Evolutionary conservation across 73 alveolate genomes (phyloP).

Genomic region (Symbiodinium natans): DNA sequence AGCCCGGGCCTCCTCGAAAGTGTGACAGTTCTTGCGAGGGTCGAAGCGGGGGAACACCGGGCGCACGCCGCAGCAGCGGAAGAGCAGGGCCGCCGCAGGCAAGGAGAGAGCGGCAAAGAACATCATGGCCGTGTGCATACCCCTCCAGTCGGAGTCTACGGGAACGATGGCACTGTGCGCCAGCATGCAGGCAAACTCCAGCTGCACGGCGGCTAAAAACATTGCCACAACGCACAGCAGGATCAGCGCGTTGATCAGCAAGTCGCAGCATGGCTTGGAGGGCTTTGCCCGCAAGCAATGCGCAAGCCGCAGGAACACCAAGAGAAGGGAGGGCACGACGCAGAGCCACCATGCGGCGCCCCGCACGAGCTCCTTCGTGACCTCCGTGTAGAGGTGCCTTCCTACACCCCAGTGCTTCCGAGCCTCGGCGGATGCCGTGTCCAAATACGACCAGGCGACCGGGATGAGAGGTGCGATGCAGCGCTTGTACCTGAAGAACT

Average conservation of each 20-base stretch:
- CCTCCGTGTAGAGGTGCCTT: background rate
- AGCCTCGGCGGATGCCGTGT: background rate
- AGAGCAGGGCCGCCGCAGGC: background rate
- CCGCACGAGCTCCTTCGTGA: background rate
- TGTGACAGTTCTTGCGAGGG: no score
- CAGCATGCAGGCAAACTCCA: background rate
- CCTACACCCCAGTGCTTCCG: background rate
- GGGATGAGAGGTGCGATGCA: background rate
- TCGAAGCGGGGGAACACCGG: no score
- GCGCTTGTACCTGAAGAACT: background rate
- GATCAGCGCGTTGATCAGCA: background rate
- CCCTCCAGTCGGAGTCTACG: background rate
- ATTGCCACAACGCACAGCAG: background rate
- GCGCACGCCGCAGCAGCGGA: no score
- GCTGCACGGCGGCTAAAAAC: background rate
- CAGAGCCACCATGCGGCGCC: slow-evolving; percentile 1
- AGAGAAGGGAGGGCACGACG: background rate
- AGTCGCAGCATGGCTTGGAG: background rate
- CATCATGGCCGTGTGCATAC: background rate
- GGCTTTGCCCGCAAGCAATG: background rate
- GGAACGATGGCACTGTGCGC: background rate
- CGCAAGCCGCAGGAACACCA: background rate
- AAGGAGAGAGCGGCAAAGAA: background rate
- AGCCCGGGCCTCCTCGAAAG: no score
- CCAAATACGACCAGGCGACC: background rate